A percentile compares a stretch with the other conserved stretches of the same genome.
phyloP scores from a whole-genome alignment of 805 yeast genomes.

The Yamadazyma takamatsuzukensis region DNA sequence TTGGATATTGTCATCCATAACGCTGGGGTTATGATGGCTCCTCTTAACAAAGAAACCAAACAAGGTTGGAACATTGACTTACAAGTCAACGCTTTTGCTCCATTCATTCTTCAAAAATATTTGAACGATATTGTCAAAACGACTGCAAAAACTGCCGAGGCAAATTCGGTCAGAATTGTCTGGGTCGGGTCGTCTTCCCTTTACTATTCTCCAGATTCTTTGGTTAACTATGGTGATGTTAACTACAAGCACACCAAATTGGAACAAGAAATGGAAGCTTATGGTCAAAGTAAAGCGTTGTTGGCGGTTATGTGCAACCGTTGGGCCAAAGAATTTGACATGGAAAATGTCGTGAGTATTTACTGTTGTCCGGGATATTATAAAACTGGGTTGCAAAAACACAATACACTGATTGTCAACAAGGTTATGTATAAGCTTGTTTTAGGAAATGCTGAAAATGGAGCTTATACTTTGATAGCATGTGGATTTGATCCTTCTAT shows the following conservation, averaged over 20 bases:
- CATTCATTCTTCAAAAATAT: too few species aligned
- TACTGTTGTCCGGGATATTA: slow-evolving; percentile 42
- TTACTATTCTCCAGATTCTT: slow-evolving; percentile 22
- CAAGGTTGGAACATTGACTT: slow-evolving; percentile 44
- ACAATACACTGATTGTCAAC: slow-evolving; percentile 1
- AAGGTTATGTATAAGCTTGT: slow-evolving; percentile 14
- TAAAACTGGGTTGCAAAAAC: slow-evolving; percentile 30
- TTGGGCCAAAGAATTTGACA: slow-evolving; percentile 29
- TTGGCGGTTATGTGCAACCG: slow-evolving; percentile 30
- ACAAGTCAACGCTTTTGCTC: too few species aligned
- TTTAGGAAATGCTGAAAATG: slow-evolving; percentile 28
- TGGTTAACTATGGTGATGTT: slow-evolving; percentile 33
- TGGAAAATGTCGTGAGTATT: slow-evolving; percentile 25
- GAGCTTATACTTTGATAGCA: slow-evolving; percentile 43
- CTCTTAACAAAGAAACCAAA: slow-evolving; percentile 17
- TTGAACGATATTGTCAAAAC: slow-evolving; percentile 34
- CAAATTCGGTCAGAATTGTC: slow-evolving; percentile 34
- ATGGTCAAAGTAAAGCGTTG: slow-evolving; percentile 45
- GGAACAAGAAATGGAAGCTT: slow-evolving; percentile 15
- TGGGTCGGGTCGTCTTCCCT: slow-evolving; percentile 45
- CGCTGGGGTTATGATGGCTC: slow-evolving; percentile 28
- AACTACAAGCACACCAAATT: slow-evolving; percentile 17
- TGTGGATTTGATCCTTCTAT: slow-evolving; percentile 40
- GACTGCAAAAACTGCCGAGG: slow-evolving; percentile 22
- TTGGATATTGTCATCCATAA: slow-evolving; percentile 21